Evolutionary conservation across 73 alveolate species (phyloP).

Genomic region (Paramecium tetraurelia): DNA sequence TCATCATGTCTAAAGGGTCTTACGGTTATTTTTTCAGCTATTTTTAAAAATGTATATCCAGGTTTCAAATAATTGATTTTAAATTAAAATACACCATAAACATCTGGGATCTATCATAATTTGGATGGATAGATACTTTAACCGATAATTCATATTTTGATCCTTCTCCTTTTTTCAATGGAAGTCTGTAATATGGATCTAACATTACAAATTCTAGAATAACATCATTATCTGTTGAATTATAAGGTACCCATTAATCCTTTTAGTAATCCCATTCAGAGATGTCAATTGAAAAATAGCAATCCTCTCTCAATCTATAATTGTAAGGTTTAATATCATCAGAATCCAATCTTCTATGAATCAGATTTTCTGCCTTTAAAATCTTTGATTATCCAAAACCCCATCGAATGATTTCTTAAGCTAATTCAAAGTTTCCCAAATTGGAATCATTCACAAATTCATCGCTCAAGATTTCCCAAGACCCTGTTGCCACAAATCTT

Average conservation of each 20-base stretch:
- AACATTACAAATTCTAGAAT: slow-evolving; percentile 54
- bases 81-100: slow-evolving; percentile 56
- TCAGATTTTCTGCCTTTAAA: slow-evolving; percentile 37
- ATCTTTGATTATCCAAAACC: slow-evolving; percentile 4
- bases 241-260: slow-evolving; percentile 37
- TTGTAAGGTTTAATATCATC: slow-evolving; percentile 29
- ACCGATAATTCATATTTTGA: neutral
- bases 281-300: slow-evolving; percentile 47
- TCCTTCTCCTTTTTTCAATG: slow-evolving; percentile 46
- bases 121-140: neutral
- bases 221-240: slow-evolving; percentile 33
- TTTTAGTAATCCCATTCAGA: neutral
- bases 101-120: slow-evolving; percentile 25
- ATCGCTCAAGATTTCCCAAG: slow-evolving; percentile 46
- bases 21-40: slow-evolving; percentile 49
- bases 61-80: slow-evolving; percentile 50
- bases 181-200: slow-evolving; percentile 51
- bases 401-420: neutral
- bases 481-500: slow-evolving; percentile 55
- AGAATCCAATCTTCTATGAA: slow-evolving; percentile 39
- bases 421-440: slow-evolving; percentile 20
- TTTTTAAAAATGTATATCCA: slow-evolving; percentile 48
- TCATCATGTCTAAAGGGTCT: slow-evolving; percentile 63
- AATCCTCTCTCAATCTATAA: slow-evolving; percentile 41
- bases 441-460: neutral